Conservation (phyloP, 768 basidiomycete genomes). For the Asterophora parasitica region DNA sequence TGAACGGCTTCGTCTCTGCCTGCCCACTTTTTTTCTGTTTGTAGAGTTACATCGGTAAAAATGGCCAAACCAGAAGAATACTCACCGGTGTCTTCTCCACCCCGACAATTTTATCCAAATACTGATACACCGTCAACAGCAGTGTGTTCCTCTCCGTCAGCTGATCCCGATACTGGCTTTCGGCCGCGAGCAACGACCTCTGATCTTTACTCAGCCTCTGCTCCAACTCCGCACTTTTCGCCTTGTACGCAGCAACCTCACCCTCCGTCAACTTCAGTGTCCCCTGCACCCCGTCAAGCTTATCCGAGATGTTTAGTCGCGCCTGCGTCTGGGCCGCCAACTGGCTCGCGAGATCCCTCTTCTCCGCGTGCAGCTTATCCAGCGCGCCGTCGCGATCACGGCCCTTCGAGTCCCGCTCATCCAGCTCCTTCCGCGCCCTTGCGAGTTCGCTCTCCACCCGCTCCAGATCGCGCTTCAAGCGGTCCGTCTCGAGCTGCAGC, state of each 20-base stretch:
- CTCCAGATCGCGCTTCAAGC: constrained; percentile 79
- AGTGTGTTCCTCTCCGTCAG: constrained; percentile 90
- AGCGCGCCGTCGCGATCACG: constrained; percentile 70
- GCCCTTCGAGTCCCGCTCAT: constrained; percentile 56
- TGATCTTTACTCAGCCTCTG: constrained; percentile 78
- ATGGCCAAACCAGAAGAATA: constrained; percentile 8
- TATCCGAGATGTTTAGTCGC: constrained; percentile 80
- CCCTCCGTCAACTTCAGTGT: constrained; percentile 61
- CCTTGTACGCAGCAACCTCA: constrained; percentile 56
- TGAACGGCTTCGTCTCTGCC: constrained; percentile 87
- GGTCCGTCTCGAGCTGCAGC: constrained; percentile 84
- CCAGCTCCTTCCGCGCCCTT: constrained; percentile 64
- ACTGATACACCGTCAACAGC: constrained; percentile 88
- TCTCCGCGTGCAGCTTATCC: constrained; percentile 74
- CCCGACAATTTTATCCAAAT: constrained; percentile 90
- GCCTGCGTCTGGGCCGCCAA: constrained; percentile 86
- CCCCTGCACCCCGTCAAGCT: constrained; percentile 70
- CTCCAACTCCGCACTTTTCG: constrained; percentile 72
- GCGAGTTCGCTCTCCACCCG: constrained; percentile 75
- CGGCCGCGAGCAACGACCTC: constrained; percentile 60
- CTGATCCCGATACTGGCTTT: constrained; percentile 86
- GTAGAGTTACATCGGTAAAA: neutral
- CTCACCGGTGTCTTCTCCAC: constrained; percentile 81
- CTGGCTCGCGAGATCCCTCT: constrained; percentile 73
- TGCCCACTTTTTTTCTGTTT: constrained; percentile 67